Base-by-base conservation (phyloP, 1,284 basidiomycete genomes). In the Pisolithus thermaeus region DNA sequence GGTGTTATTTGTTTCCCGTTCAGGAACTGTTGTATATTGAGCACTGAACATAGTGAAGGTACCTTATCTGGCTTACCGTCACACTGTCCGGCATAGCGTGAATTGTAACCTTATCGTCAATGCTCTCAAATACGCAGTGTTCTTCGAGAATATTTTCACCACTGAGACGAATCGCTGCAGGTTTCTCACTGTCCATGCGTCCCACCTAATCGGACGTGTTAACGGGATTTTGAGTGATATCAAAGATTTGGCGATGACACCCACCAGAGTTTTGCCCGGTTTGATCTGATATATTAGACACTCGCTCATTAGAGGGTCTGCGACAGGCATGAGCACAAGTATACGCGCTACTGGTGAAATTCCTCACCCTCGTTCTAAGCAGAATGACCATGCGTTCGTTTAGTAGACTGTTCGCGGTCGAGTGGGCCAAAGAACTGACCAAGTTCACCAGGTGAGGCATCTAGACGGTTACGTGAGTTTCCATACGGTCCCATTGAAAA, bases 211-310 rank as follows among this genome's bases (percentile, higher is more conserved):
- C 25, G 40, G 20, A 30, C 22, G 32, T 4, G n/a, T 68, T 42
- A 59, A 50, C 53, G 47, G 51, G 50, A 44, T 52, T 45, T 38
- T 55, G 32, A 38, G 46, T 45, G 40, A 35, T 22, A 52, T 43
- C 50, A 52, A 46, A 12, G 47, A 51, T 32, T 52, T 50, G 16
- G 48, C 28, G 14, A 14, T 35, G 14, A 9, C 52, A 55, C 59
- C 49, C 59, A 82, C 93, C 60, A 87, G 79, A 0, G 92, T 96
- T 56, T 76, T 80, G 3, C 96, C 96, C 3, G 77, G 81, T 66
- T 97, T 97, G 64, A 99, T 80, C 68, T 98, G 95, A 67, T 97
- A 97, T 57, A 97, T 89, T 56, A 96, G 73, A 71, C 92, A 95
- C 75, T 92, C 90, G 69, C 84, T 88, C 89, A 92, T 92, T 40